phyloP scores from a whole-genome alignment of 2,329 filamentous ascomycete species.

The Emmonsia crescens region DNA sequence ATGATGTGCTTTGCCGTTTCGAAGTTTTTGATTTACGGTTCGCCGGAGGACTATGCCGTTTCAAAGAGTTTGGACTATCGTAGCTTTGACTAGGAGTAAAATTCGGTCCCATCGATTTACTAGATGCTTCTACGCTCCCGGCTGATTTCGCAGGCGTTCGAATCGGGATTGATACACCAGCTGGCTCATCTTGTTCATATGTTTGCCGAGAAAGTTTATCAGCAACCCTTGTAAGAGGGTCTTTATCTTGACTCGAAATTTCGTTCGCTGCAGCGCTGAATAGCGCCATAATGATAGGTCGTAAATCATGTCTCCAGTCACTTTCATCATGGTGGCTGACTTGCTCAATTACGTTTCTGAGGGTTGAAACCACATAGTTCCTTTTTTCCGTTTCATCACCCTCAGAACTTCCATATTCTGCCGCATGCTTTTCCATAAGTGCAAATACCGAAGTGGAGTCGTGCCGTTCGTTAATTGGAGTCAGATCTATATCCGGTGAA shows the following conservation, averaged over 20 bases:
- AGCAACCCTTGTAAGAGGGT: neutral
- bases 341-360: constrained; percentile 1
- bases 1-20: constrained; percentile 21
- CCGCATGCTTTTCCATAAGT: neutral
- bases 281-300: neutral
- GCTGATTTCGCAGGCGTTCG: neutral
- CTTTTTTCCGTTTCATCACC: neutral
- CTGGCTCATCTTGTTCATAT: neutral
- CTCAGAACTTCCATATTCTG: neutral
- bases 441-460: neutral
- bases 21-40: constrained; percentile 18
- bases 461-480: neutral
- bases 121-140: neutral
- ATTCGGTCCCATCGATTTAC: neutral
- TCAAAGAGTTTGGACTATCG: constrained; percentile 14
- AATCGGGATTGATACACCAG: neutral
- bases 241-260: neutral
- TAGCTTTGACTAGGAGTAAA: neutral
- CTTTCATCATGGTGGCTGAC: neutral
- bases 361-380: neutral
- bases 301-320: neutral
- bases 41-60: constrained; percentile 26
- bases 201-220: neutral
- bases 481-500: neutral
- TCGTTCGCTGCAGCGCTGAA: neutral